phyloP scores from a whole-genome alignment of 768 basidiomycete genomes.

The Candolleomyces aberdarensis region DNA sequence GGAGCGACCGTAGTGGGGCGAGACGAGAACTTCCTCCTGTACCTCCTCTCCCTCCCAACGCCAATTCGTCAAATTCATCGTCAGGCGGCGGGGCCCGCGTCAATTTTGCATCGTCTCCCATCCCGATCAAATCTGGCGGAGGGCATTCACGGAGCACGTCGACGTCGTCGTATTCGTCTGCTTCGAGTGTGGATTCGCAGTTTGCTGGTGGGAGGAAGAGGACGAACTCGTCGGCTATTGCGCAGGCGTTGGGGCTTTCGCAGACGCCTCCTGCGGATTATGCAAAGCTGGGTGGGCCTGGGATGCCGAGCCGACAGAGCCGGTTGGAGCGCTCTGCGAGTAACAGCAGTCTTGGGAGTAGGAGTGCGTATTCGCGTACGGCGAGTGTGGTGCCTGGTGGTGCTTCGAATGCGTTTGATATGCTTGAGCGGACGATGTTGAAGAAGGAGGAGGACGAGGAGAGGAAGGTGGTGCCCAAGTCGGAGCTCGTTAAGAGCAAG shows the following conservation, averaged over 20 bases:
- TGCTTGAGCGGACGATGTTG: constrained; percentile 20
- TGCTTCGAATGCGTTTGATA: constrained; percentile 6
- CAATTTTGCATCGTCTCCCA: background rate
- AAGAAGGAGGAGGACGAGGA: constrained; percentile 24
- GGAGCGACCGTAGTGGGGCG: background rate
- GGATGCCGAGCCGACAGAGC: constrained; percentile 21
- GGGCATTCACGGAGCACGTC: constrained; percentile 20
- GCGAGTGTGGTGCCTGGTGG: constrained; percentile 9
- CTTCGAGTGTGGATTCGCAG: constrained; percentile 12
- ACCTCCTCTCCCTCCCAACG: constrained; percentile 11
- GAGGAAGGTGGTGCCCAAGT: constrained; percentile 9
- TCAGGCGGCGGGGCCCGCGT: constrained; percentile 1
- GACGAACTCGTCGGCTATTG: constrained; percentile 36
- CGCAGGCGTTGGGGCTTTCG: constrained; percentile 42
- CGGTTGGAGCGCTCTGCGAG: constrained; percentile 26
- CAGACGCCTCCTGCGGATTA: constrained; percentile 38
- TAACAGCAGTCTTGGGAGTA: constrained; percentile 25
- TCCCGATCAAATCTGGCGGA: background rate
- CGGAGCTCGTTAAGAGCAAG: constrained; percentile 28
- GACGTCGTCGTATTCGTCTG: constrained; percentile 22
- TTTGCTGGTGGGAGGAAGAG: constrained; percentile 12
- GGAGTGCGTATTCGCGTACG: constrained; percentile 29
- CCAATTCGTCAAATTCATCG: constrained; percentile 5
- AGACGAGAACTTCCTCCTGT: background rate
- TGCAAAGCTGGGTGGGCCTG: constrained; percentile 37